Percentiles rank a stretch among this genome's conserved stretches.
These are phyloP conservation scores for Diaporthe australafricana DNA, from an alignment of 2,329 filamentous ascomycete genomes.

Conservation along the genomic window DNA sequence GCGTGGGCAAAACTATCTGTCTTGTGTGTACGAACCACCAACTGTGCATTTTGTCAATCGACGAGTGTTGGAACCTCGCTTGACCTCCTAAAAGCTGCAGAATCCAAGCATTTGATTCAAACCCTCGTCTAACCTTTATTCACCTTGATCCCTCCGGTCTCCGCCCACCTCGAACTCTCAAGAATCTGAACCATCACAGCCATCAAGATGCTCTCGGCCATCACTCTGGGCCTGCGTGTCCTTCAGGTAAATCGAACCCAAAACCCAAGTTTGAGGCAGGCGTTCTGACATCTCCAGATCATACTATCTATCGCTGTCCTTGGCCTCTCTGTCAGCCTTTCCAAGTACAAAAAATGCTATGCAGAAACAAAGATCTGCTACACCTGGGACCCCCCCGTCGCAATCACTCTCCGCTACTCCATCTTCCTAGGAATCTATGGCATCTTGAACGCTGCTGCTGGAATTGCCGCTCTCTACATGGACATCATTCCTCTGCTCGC, in stretches of 20 bases:
- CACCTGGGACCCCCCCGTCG: too few relatives aligned
- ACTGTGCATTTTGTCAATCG: neutral
- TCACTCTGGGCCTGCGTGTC: neutral
- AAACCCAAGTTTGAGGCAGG: rapidly evolving
- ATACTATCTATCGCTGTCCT: neutral
- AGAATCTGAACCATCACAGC: neutral
- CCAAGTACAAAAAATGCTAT: neutral
- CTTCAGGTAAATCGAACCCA: slow-evolving; percentile 3
- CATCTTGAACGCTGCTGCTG: neutral
- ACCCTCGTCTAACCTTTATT: too few relatives aligned
- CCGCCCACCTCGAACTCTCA: neutral
- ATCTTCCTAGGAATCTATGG: slow-evolving; percentile 4
- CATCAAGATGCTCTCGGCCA: slow-evolving; percentile 11
- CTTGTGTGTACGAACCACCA: neutral
- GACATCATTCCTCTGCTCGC: neutral
- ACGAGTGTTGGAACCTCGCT: neutral
- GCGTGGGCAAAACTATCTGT: neutral
- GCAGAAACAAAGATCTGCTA: neutral
- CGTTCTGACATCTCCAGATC: neutral
- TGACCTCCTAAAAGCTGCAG: neutral
- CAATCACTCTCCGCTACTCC: neutral
- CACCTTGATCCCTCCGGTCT: neutral
- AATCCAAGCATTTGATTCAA: too few relatives aligned
- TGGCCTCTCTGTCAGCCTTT: neutral
- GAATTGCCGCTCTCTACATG: neutral